Base-by-base conservation (phyloP, 2,329 filamentous ascomycete species). In the Fusarium sp. region DNA sequence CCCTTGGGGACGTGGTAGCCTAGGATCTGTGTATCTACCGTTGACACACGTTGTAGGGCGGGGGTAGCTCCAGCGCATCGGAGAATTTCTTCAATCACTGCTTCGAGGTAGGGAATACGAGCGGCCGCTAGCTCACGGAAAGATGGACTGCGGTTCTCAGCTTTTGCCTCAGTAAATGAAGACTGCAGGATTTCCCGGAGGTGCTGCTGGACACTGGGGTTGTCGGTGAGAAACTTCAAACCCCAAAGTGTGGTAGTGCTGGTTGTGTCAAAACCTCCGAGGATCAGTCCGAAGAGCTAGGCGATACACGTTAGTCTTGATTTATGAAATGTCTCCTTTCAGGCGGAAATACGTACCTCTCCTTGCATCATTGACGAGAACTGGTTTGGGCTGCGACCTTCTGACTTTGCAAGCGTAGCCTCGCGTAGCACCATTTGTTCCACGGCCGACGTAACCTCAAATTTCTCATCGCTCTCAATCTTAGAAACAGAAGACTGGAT, bases 211-310 rank as follows among this genome's bases (percentile, higher is more conserved):
- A 26, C 23, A 26, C 6, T 6, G 9, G 21, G 23, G 23, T 51
- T 37, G 5, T 26, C 49, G 18, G 49, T 51, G 7, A 51, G 31
- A 6, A 51, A 51, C 34, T 51, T 51, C 9, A 51, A 37, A 4
- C 21, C 34, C 49, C 49, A 51, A 12, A 37, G 31, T 25, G 23
- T 41, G 34, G 31, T 39, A 5, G 31, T 39, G 6, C 49, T 39
- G 1, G 49, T 51, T 16, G 49, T 51, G 28, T 49, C 46, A 23
- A 34, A 49, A n/a, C 46, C 46, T 13, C 46, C 28, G 2, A 49
- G 28, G 28, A 49, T 49, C 28, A 49, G 13, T 10, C 46, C 46
- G 5, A 49, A 49, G 12, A 49, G 13, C 46, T 49, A 23, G 6
- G 8, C 3, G 2, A 34, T 3, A 10, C 4, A 3, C 4, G 21